Conservation (phyloP, 768 basidiomycete genomes). For the Tricholoma saponaceum region DNA sequence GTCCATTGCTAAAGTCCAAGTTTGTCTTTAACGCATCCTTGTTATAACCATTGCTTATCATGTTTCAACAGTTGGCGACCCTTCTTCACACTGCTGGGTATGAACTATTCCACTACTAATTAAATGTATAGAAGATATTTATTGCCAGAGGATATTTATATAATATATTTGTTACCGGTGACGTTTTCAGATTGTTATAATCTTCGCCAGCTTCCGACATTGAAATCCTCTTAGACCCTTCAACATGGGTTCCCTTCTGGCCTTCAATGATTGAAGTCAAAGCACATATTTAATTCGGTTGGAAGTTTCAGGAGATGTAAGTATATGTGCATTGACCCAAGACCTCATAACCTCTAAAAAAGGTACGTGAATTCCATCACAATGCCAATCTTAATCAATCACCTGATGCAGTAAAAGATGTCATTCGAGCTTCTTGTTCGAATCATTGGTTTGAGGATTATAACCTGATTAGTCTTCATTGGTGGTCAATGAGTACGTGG, state of each 20-base stretch:
- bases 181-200: neutral
- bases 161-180: neutral
- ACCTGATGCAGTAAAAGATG: no score
- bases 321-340: no score
- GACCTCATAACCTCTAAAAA: no score
- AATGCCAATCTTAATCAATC: no score
- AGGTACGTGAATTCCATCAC: no score
- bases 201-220: neutral
- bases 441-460: no score
- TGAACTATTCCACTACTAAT: constrained; percentile 25
- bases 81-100: constrained; percentile 68
- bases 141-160: neutral
- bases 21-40: constrained; percentile 23
- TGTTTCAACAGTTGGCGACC: constrained; percentile 53
- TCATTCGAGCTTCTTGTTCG: no score
- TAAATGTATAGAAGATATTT: neutral
- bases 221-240: neutral
- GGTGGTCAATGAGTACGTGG: no score
- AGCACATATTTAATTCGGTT: neutral
- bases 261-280: neutral
- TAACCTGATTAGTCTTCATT: no score
- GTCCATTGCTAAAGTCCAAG: constrained; percentile 87
- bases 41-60: neutral
- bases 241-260: neutral
- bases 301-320: neutral